Base-by-base conservation (phyloP, 371 early-diverging fungal species). In the Mucor ambiguus region DNA sequence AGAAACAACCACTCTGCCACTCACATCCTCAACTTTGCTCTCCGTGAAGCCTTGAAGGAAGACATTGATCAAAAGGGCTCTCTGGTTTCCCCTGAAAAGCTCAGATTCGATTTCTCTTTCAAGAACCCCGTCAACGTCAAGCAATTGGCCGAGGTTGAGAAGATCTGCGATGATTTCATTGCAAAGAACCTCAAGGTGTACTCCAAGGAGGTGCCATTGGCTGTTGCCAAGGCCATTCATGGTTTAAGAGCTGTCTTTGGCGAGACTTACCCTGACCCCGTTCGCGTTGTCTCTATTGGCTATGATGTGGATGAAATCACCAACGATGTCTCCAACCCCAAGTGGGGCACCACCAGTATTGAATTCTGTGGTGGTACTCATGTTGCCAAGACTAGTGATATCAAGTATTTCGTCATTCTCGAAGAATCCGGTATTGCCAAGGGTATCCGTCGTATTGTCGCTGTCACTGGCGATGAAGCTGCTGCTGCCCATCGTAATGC, bases 331-430 rank as follows among this genome's bases (percentile, higher is more conserved):
- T 71, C 85, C 38, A 93, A 96, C 71, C 85, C 86, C 43, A 85
- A 90, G 61, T 97, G 96, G 95, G 77, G 79, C 8, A 81, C 85
- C 37, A 85, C 89, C 70, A 93, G 95, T 56, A 87, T 97, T 60
- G 99, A 99, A 83, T 93, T 99, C 78, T 99, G 99, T 79, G 99
- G 99, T 76, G 99, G 99, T 71, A 98, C 99, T 72, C 99, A 99
- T 74, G 99, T 99, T 37, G 79, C 80, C 32, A 90, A 92, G 82
- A 98, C 99, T 7, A 84, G 89, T 16, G 97, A 98, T 49, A 97
- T 99, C 71, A 92, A 92, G 77, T 79, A 84, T 52, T 90, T 99
- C 71, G 89, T 90, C 60, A 90, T 99, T 64, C 73, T 96, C 46
- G 96, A 96, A 81, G 99, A 99, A 73, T 71, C 87, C n/a, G 92